Percentiles rank a stretch among this genome's conserved stretches.
These are phyloP conservation scores for Sisymbrium irio DNA, from an alignment of 345 rosid species.

Conservation along the genomic window DNA sequence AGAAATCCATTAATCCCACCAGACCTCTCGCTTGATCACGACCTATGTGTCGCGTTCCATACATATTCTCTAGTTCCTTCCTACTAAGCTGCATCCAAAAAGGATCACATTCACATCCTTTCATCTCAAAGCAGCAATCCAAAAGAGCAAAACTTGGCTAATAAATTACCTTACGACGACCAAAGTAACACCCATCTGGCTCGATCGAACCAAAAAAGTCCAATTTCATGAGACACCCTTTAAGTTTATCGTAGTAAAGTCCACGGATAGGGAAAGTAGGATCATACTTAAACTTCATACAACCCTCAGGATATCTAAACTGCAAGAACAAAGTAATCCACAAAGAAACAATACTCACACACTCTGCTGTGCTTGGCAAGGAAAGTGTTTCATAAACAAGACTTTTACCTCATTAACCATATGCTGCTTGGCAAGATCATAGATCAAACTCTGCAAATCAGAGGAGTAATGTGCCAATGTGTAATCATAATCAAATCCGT, in stretches of 20 bases:
- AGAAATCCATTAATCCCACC: slow-evolving; percentile 96
- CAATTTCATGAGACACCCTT: slow-evolving; percentile 83
- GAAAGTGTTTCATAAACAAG: no score
- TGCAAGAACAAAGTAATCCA: slow-evolving; percentile 39
- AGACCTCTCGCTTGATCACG: slow-evolving; percentile 86
- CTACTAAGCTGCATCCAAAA: slow-evolving; percentile 51
- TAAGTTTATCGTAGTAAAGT: slow-evolving; percentile 75
- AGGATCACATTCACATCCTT: slow-evolving; percentile 2
- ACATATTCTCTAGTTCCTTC: slow-evolving; percentile 60
- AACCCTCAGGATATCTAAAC: slow-evolving; percentile 81
- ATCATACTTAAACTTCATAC: slow-evolving; percentile 71
- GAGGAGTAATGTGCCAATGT: slow-evolving; percentile 88
- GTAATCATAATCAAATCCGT: slow-evolving; percentile 95
- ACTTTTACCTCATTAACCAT: slow-evolving; percentile 95
- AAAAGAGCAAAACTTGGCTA: background rate
- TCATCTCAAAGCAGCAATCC: background rate
- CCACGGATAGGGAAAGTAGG: slow-evolving; percentile 90
- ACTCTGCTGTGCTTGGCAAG: no score
- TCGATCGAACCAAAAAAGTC: slow-evolving; percentile 99
- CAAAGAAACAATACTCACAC: background rate
- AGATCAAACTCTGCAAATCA: slow-evolving; percentile 77
- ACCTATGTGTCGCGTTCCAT: slow-evolving; percentile 91
- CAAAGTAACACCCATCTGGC: slow-evolving; percentile 91
- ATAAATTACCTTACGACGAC: slow-evolving; percentile 72
- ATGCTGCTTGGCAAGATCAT: slow-evolving; percentile 88